A percentile compares a stretch with the other conserved stretches of the same genome.
These are phyloP conservation scores for Phaeosphaeriaceae sp. DNA, from an alignment of 2,329 filamentous ascomycete species.

Conservation along the genomic window DNA sequence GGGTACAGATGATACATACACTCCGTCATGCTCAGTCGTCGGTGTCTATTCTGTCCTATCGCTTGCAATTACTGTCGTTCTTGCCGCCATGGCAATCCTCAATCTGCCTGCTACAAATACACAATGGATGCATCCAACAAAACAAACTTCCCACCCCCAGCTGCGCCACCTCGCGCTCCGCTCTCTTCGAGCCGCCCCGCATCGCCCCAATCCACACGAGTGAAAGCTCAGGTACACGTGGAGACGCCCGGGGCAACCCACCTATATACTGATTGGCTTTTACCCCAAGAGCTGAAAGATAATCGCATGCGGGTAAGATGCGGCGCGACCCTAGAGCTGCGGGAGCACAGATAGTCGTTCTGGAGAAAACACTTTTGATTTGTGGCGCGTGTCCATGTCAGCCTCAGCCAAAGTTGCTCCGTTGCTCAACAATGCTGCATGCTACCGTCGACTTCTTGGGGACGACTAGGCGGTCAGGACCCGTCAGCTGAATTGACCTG, in stretches of 20 bases:
- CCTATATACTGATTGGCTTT: slow-evolving; percentile 8
- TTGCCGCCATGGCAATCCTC: too few relatives aligned
- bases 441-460: not conserved
- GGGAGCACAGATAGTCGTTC: not conserved
- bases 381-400: not conserved
- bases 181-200: not conserved
- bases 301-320: slow-evolving; percentile 13
- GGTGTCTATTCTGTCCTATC: not conserved
- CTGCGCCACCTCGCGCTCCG: slow-evolving; percentile 2
- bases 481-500: not conserved
- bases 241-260: not conserved
- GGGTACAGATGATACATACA: not conserved
- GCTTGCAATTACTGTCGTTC: not conserved
- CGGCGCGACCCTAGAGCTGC: slow-evolving; percentile 12
- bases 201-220: not conserved
- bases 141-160: not conserved
- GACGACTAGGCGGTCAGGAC: not conserved
- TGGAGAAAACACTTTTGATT: not conserved
- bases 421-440: not conserved
- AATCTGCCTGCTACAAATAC: not conserved
- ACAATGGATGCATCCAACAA: not conserved
- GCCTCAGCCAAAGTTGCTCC: not conserved
- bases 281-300: slow-evolving; percentile 8
- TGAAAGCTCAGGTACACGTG: slow-evolving; percentile 10
- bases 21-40: not conserved